Conservation (phyloP, 2,329 filamentous ascomycete genomes). For the Colletotrichum australisinense region DNA sequence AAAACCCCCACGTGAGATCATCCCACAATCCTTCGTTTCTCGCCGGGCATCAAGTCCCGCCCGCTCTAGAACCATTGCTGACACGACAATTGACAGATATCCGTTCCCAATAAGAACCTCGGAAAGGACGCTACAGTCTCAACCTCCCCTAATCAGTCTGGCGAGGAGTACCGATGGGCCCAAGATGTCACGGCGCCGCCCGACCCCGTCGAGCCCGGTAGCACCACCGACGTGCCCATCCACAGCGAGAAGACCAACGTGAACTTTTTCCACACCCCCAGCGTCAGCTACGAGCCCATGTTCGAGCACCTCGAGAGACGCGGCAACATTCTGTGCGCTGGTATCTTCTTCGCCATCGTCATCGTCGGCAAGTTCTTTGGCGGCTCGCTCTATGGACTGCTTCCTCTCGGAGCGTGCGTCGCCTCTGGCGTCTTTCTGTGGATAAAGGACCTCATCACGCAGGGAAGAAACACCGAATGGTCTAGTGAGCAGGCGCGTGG, state of each 20-base stretch:
- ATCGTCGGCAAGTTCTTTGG: conserved; percentile 84
- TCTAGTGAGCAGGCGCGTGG: conserved; percentile 86
- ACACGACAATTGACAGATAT: conserved; percentile 62
- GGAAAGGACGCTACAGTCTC: conserved; percentile 79
- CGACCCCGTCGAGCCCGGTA: conserved; percentile 83
- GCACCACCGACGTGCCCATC: conserved; percentile 94
- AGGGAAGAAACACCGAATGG: conserved; percentile 89
- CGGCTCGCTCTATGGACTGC: conserved; percentile 78
- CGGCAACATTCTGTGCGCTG: conserved; percentile 76
- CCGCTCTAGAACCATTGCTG: neutral
- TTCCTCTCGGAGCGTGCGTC: conserved; percentile 79
- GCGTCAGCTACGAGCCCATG: conserved; percentile 90
- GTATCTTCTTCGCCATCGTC: conserved; percentile 79
- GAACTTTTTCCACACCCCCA: conserved; percentile 93
- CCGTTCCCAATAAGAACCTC: conserved; percentile 90
- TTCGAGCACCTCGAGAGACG: conserved; percentile 80
- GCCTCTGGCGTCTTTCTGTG: conserved; percentile 86
- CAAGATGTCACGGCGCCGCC: conserved; percentile 94
- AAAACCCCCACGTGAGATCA: conserved; percentile 74
- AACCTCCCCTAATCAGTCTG: conserved; percentile 77
- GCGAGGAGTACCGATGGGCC: conserved; percentile 82
- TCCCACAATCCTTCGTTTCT: neutral
- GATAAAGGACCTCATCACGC: conserved; percentile 87
- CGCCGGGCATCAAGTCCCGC: too few relatives aligned
- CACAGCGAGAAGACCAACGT: conserved; percentile 97